Conservation (phyloP, 2,329 filamentous ascomycete species). For the Penicillium capsulatum region DNA sequence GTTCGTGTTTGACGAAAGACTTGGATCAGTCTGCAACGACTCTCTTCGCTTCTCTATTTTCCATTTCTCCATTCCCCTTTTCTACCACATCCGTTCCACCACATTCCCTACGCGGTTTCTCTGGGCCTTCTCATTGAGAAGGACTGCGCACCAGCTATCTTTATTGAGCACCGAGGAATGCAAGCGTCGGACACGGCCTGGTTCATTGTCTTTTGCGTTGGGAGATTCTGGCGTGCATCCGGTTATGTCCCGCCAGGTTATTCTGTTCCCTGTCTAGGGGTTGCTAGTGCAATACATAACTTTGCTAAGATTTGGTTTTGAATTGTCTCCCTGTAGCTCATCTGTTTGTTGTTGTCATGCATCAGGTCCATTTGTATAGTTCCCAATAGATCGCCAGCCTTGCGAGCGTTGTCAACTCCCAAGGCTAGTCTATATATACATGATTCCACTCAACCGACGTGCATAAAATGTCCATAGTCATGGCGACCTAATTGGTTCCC, state of each 20-base stretch:
- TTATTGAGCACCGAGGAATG: conserved; percentile 1
- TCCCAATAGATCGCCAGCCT: too few species aligned
- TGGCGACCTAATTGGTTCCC: too few species aligned
- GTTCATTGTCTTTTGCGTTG: conserved; percentile 7
- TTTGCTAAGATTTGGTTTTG: not conserved
- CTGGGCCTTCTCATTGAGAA: too few species aligned
- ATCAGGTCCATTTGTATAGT: too few species aligned
- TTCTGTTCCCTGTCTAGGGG: conserved; percentile 5
- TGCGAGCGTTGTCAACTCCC: too few species aligned
- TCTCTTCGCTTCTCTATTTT: conserved; percentile 8
- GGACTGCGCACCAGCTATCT: too few species aligned
- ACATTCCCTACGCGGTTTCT: conserved; percentile 4
- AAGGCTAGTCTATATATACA: too few species aligned
- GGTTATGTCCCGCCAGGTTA: conserved; percentile 23
- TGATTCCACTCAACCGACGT: too few species aligned
- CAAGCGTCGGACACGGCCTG: conserved; percentile 4
- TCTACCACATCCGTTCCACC: conserved; percentile 1
- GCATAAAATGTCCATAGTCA: too few species aligned
- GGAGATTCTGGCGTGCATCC: conserved; percentile 21
- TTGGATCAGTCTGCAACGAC: conserved; percentile 22
- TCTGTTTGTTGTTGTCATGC: too few species aligned
- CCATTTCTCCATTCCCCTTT: conserved; percentile 4
- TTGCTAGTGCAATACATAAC: conserved; percentile 17
- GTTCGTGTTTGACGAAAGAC: conserved; percentile 19
- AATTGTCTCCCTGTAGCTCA: too few species aligned